These are phyloP conservation scores for Cornus florida DNA, from an alignment of 148 eudicot species.

Conservation along the genomic window DNA sequence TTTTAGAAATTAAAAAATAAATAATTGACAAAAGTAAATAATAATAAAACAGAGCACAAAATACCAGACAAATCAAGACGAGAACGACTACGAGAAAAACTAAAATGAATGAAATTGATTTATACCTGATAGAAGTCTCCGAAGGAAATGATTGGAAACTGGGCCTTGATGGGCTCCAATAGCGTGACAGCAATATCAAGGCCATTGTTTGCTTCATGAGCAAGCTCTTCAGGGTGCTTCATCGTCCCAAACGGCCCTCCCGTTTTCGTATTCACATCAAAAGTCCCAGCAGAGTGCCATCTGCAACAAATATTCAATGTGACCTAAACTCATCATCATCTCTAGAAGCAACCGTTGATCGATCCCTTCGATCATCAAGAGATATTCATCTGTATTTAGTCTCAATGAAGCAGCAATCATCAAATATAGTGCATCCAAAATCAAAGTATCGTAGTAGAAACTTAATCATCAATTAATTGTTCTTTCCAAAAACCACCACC, in stretches of 20 bases:
- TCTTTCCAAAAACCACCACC: background rate
- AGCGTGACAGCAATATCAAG: conserved; percentile 67
- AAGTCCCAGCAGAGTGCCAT: conserved; percentile 89
- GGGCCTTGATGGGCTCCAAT: conserved; percentile 65
- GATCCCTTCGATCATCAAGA: no score
- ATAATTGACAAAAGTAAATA: background rate
- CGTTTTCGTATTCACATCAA: conserved; percentile 57
- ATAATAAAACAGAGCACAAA: background rate
- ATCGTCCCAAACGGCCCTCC: conserved; percentile 86
- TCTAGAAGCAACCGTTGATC: no score
- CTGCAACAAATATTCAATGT: conserved; percentile 20
- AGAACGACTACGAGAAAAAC: background rate
- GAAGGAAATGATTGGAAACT: conserved; percentile 51
- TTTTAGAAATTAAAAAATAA: background rate
- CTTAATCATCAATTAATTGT: background rate
- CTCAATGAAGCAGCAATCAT: no score
- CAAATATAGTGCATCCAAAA: no score
- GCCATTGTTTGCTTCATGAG: conserved; percentile 70
- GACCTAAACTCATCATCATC: no score
- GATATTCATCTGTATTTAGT: no score
- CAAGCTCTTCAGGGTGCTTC: conserved; percentile 46
- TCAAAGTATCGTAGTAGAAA: no score
- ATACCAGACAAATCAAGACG: background rate
- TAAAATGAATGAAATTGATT: no score
- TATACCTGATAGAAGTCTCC: conserved; percentile 70